phyloP scores from a whole-genome alignment of 2,329 filamentous ascomycete genomes.

The Diaporthe helianthi region DNA sequence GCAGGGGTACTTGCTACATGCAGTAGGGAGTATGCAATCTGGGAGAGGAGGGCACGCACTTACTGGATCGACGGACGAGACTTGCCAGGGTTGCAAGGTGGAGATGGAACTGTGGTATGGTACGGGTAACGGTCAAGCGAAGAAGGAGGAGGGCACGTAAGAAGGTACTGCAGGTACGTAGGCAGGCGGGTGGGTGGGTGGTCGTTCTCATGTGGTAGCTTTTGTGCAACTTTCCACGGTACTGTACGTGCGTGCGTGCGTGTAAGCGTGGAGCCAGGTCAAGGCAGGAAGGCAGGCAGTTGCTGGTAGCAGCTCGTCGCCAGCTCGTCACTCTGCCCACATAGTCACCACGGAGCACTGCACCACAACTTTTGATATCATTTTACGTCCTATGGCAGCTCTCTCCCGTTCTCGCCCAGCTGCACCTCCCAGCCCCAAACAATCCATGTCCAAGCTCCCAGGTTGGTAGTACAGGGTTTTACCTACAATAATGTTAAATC shows the following conservation, averaged over 20 bases:
- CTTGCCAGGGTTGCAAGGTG: conserved; percentile 24
- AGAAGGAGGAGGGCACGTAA: neutral
- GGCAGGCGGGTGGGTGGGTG: neutral
- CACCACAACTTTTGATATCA: neutral
- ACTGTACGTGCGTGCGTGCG: too few species aligned
- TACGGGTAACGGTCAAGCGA: neutral
- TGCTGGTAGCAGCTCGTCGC: neutral
- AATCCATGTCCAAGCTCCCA: neutral
- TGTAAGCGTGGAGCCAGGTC: conserved; percentile 2
- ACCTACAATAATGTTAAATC: too few species aligned
- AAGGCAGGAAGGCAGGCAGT: neutral
- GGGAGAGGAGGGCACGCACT: conserved; percentile 7
- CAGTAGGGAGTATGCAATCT: conserved; percentile 16
- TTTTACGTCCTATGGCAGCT: neutral
- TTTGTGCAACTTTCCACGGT: neutral
- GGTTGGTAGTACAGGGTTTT: too few species aligned
- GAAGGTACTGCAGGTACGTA: conserved; percentile 9
- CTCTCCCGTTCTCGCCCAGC: neutral
- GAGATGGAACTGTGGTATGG: neutral
- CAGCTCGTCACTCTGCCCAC: conserved; percentile 4
- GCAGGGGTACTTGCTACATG: neutral
- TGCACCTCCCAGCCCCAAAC: conserved; percentile 1
- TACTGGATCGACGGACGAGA: conserved; percentile 20
- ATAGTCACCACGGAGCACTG: neutral
- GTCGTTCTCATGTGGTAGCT: neutral